A percentile compares a stretch with the other conserved stretches of the same genome.
Conservation (phyloP, 805 yeast genomes). For the Torulaspora gathmanii region DNA sequence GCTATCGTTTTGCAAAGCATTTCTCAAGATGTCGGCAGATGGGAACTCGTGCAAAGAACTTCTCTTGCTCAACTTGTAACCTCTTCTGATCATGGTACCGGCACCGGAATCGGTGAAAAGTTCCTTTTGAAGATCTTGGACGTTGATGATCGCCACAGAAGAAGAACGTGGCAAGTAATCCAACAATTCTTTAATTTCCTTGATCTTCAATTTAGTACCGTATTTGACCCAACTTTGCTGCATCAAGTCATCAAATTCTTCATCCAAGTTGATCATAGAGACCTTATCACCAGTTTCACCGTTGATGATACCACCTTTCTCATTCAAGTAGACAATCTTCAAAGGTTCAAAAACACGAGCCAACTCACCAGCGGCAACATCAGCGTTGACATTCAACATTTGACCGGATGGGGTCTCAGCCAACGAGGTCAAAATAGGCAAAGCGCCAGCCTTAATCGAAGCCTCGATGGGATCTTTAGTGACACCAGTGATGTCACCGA, state of each 20-base stretch:
- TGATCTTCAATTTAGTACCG: constrained; percentile 95
- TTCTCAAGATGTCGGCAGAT: constrained; percentile 70
- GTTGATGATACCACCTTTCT: constrained; percentile 94
- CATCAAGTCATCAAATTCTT: constrained; percentile 86
- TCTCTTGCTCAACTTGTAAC: constrained; percentile 78
- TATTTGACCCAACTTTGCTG: constrained; percentile 97
- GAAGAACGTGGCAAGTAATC: constrained; percentile 95
- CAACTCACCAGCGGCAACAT: constrained; percentile 97
- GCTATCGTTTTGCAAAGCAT: constrained; percentile 71
- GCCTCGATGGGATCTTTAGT: constrained; percentile 90
- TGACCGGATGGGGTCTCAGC: constrained; percentile 98
- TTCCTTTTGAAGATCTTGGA: constrained; percentile 92
- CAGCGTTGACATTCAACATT: constrained; percentile 95
- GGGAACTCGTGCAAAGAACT: constrained; percentile 62
- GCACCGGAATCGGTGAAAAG: constrained; percentile 98
- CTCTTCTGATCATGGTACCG: constrained; percentile 96
- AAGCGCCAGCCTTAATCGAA: constrained; percentile 90
- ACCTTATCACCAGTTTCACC: constrained; percentile 89
- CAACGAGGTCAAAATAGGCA: constrained; percentile 91
- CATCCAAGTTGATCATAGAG: constrained; percentile 87
- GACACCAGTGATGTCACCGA: constrained; percentile 83
- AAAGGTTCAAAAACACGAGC: constrained; percentile 96
- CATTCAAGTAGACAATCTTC: constrained; percentile 92
- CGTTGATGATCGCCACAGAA: constrained; percentile 95
- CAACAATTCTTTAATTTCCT: constrained; percentile 90